These are phyloP conservation scores for Graphiopsis chlorocephala DNA, from an alignment of 2,329 filamentous ascomycete species.

Conservation along the genomic window DNA sequence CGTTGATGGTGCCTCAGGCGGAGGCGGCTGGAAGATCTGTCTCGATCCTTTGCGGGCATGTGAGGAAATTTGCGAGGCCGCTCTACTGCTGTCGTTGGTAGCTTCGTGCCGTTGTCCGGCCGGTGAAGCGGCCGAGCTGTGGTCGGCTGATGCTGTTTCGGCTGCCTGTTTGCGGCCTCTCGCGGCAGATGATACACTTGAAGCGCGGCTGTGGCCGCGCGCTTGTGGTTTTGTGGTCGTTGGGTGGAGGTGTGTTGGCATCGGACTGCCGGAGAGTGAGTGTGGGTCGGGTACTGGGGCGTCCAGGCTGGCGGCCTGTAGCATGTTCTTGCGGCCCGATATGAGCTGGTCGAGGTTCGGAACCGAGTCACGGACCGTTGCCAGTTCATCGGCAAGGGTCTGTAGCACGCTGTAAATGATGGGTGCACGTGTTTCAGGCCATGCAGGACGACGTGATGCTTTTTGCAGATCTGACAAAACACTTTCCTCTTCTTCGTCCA, in stretches of 20 bases:
- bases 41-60: conserved; percentile 3
- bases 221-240: neutral
- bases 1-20: conserved; percentile 34
- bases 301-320: conserved; percentile 46
- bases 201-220: conserved; percentile 22
- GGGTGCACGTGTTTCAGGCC: conserved; percentile 36
- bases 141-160: conserved; percentile 18
- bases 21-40: conserved; percentile 33
- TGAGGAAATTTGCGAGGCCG: conserved; percentile 17
- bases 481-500: conserved; percentile 37
- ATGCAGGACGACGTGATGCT: conserved; percentile 37
- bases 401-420: conserved; percentile 43
- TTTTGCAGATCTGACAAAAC: conserved; percentile 26
- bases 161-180: conserved; percentile 23
- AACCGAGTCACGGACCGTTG: conserved; percentile 42
- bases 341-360: conserved; percentile 49
- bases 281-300: conserved; percentile 25
- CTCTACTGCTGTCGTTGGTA: neutral
- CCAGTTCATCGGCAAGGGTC: conserved; percentile 42
- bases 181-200: conserved; percentile 23
- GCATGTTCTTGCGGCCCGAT: conserved; percentile 48
- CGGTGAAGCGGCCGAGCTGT: conserved; percentile 17
- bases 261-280: conserved; percentile 23
- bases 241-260: conserved; percentile 10
- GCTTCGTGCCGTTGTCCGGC: conserved; percentile 10